Percentiles rank a stretch among this genome's conserved stretches.
Evolutionary conservation across 2,329 filamentous ascomycete species (phyloP).

Genomic region (Fusarium annulatum): DNA sequence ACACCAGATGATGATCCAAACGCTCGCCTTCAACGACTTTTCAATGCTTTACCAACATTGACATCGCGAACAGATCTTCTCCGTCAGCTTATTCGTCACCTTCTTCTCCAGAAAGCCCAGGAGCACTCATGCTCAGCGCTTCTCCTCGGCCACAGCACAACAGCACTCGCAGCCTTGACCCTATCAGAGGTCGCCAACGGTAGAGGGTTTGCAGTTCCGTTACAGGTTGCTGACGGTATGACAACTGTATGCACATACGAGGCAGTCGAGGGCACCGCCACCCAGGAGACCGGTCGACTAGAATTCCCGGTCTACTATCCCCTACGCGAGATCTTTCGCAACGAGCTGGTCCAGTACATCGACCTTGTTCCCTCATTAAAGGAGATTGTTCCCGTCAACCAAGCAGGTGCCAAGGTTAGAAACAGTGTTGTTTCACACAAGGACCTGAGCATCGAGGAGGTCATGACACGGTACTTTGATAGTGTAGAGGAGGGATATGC

Average conservation of each 20-base stretch:
- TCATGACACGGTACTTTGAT: constrained; percentile 90
- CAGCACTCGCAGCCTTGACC: constrained; percentile 84
- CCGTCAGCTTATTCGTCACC: constrained; percentile 74
- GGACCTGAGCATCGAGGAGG: constrained; percentile 87
- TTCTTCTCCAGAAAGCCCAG: constrained; percentile 75
- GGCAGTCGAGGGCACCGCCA: constrained; percentile 29
- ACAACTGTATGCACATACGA: constrained; percentile 51
- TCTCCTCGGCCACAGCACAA: constrained; percentile 88
- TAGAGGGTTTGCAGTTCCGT: constrained; percentile 83
- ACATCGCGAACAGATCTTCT: constrained; percentile 82
- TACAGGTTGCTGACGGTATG: constrained; percentile 81
- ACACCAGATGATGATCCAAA: constrained; percentile 43
- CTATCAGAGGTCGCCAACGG: constrained; percentile 92
- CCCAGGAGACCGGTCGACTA: constrained; percentile 35
- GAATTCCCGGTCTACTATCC: constrained; percentile 75
- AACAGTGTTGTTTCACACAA: constrained; percentile 70
- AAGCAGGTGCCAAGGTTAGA: constrained; percentile 38
- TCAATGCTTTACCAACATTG: constrained; percentile 74
- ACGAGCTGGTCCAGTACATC: constrained; percentile 79
- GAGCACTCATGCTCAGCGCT: constrained; percentile 73
- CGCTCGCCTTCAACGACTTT: constrained; percentile 62
- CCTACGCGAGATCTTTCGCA: constrained; percentile 83
- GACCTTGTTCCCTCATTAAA: constrained; percentile 64
- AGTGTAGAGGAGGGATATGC: constrained; percentile 85
- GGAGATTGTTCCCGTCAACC: constrained; percentile 57